A percentile compares a stretch with the other conserved stretches of the same genome.
Evolutionary conservation across 805 yeast species (phyloP).

Genomic region (Wickerhamomyces tratensis): DNA sequence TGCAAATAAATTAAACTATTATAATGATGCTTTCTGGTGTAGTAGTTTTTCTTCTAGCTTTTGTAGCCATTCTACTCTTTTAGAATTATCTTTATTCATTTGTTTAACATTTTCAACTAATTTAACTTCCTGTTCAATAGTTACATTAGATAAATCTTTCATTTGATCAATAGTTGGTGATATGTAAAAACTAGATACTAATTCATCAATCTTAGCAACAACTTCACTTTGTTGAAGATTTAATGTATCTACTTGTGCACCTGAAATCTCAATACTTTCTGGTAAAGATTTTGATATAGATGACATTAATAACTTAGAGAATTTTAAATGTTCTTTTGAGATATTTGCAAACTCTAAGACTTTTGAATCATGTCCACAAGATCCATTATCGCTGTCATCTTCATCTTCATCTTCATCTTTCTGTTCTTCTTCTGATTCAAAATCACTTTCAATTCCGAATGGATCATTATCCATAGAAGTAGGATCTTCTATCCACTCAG

Average conservation of each 20-base stretch:
- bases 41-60: conserved; percentile 41
- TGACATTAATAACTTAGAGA: conserved; percentile 47
- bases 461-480: conserved; percentile 36
- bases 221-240: conserved; percentile 31
- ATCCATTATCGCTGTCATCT: conserved; percentile 12
- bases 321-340: conserved; percentile 45
- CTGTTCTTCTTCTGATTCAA: conserved; percentile 17
- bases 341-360: conserved; percentile 30
- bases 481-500: conserved; percentile 63
- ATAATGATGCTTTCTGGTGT: conserved; percentile 5
- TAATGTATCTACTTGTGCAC: conserved; percentile 37
- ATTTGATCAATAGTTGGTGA: conserved; percentile 17
- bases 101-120: conserved; percentile 23
- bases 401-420: conserved; percentile 21
- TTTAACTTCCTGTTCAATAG: conserved; percentile 6
- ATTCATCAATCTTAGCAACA: conserved; percentile 42
- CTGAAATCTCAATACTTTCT: conserved; percentile 21
- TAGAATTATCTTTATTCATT: conserved; percentile 39
- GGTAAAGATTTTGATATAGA: conserved; percentile 54
- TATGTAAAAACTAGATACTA: conserved; percentile 47
- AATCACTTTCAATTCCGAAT: conserved; percentile 34
- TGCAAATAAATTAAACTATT: neutral
- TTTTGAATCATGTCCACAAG: conserved; percentile 21
- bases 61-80: conserved; percentile 48
- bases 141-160: conserved; percentile 23